These are phyloP conservation scores for Parathielavia appendiculata DNA, from an alignment of 495 filamentous ascomycete genomes.

Conservation along the genomic window DNA sequence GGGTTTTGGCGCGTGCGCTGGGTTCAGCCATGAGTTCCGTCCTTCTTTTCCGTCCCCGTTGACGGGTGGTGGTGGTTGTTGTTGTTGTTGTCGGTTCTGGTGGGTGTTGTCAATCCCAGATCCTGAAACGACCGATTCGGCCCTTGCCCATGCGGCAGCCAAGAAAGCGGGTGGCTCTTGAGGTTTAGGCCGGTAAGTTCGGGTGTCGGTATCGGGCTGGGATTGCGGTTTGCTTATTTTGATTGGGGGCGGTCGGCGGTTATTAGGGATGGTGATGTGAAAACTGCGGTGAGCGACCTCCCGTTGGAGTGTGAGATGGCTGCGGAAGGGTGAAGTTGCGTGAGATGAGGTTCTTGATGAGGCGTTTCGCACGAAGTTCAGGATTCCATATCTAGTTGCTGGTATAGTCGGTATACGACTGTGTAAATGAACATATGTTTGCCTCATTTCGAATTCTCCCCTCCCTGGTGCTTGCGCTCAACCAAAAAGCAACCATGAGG, in stretches of 20 bases:
- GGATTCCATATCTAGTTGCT: neutral
- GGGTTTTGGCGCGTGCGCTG: neutral
- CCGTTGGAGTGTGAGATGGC: neutral
- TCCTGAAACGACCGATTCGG: too few relatives aligned
- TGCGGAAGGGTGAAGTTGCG: neutral
- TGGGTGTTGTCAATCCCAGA: neutral
- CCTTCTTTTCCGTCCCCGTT: neutral
- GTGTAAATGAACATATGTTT: neutral
- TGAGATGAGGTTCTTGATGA: neutral
- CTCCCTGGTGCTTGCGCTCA: neutral
- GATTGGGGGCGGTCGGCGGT: constrained; percentile 3
- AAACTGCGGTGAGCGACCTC: neutral
- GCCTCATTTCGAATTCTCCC: neutral
- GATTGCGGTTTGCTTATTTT: neutral
- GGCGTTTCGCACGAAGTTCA: neutral
- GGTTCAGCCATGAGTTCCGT: neutral
- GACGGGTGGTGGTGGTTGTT: neutral
- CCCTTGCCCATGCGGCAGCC: too few relatives aligned
- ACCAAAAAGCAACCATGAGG: neutral
- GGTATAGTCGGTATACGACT: neutral
- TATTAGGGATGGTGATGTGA: neutral
- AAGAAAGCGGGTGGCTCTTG: neutral
- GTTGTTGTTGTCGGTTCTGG: neutral
- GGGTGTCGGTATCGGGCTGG: neutral
- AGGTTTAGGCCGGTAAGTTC: neutral